Conservation (phyloP, 2,329 filamentous ascomycete genomes). For the Aureobasidium sp. region DNA sequence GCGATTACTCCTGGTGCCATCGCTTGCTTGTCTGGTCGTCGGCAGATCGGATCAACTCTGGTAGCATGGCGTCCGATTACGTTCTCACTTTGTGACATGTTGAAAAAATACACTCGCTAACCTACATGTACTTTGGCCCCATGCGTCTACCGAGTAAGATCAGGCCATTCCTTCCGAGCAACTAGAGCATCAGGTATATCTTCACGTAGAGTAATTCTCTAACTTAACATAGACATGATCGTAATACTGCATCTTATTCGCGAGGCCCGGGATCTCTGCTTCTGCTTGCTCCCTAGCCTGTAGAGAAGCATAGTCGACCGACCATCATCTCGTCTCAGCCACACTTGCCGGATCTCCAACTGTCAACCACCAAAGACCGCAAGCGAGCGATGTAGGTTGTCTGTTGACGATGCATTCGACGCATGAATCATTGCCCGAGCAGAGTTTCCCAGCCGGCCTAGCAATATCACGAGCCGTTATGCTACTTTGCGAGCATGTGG, state of each 20-base stretch:
- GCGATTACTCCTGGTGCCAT: neutral
- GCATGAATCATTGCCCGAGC: constrained; percentile 4
- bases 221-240: neutral
- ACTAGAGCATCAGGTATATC: neutral
- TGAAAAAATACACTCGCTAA: neutral
- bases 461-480: neutral
- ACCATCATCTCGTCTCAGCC: neutral
- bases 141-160: neutral
- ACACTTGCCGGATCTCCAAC: neutral
- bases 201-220: neutral
- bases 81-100: neutral
- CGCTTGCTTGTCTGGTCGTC: neutral
- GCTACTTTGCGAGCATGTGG: neutral
- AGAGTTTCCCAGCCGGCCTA: neutral
- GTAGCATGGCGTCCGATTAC: neutral
- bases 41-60: neutral
- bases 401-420: neutral
- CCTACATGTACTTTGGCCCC: neutral
- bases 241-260: neutral
- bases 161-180: neutral
- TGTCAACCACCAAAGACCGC: neutral
- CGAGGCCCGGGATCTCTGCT: neutral
- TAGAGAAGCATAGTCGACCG: neutral
- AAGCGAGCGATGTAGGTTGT: neutral
- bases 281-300: neutral